phyloP scores from a whole-genome alignment of 148 eudicot genomes.

The Vaccinium corymbosum region DNA sequence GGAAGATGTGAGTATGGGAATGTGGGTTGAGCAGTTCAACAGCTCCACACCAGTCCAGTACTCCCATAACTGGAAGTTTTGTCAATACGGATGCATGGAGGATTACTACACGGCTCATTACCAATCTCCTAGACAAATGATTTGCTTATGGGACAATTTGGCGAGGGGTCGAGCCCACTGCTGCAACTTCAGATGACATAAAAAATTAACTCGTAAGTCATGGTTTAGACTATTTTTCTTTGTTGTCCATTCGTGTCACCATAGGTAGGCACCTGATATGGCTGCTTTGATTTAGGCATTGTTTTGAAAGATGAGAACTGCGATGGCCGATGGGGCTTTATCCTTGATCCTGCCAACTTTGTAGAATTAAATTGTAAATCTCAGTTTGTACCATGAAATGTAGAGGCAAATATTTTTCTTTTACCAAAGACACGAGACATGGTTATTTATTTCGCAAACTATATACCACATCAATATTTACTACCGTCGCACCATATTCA shows the following conservation, averaged over 20 bases:
- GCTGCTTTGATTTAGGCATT: background rate
- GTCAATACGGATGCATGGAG: constrained; percentile 90
- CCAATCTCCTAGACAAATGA: constrained; percentile 92
- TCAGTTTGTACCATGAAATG: background rate
- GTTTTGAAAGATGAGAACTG: background rate
- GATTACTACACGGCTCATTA: constrained; percentile 91
- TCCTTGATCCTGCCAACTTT: background rate
- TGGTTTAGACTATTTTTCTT: background rate
- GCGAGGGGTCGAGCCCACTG: constrained; percentile 66
- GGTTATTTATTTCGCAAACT: no score
- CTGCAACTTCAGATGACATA: constrained; percentile 62
- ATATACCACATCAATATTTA: no score
- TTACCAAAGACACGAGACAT: background rate
- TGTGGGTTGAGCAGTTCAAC: constrained; percentile 98
- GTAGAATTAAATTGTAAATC: background rate
- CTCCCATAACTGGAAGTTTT: constrained; percentile 85
- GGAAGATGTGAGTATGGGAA: constrained; percentile 99
- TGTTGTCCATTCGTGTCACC: background rate
- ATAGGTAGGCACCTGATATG: background rate
- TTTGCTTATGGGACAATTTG: constrained; percentile 81
- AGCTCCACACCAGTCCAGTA: constrained; percentile 71
- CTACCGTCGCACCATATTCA: no score
- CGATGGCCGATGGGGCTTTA: background rate
- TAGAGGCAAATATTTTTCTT: background rate
- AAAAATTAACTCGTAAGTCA: background rate